Evolutionary conservation across 2,329 filamentous ascomycete genomes (phyloP), one percentile per base, ranked within the genome.

Genomic region (Diaporthe eres): DNA sequence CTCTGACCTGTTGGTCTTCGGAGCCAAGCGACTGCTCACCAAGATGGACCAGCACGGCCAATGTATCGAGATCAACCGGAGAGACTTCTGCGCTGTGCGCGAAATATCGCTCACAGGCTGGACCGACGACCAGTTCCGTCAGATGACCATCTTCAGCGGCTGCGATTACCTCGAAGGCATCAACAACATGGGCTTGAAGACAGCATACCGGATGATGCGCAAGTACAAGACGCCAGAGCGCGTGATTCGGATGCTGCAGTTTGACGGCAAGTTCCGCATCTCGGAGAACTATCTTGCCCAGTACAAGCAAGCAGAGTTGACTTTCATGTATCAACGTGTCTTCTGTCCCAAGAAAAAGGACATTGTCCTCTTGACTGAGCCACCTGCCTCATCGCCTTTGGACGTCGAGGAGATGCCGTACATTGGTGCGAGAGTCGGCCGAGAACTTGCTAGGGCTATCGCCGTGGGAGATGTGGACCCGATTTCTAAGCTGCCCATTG

Each of bases 61-160:
- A 77, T 98, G 96, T 81, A 90, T 98, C 77, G 96, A 98, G 86
- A 94, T 99, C 82, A 95, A 95, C 80, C 93, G 97, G 47, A 91
- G 91, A 19, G 94, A 98, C 82, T 98, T 99, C 81, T 94, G 94
- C 71, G 92, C 94, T 42, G 97, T 95, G 79, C 93, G 94, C 68
- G 97, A 98, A 78, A 90, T 98, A 67, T 98, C 94, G 72, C 86
- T 99, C 55, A 93, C 95, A 5, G 96, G 96, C 10, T 99, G 96
- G 96, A 94, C 94, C 2, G 96, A 98, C 83, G 88, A 89, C 13
- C 95, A 98, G 79, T 99, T 99, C 80, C 91, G 97, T 76, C 92
- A 92, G 72, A 99, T 99, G 97, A 95, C 96, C 55, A 99, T 99
- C 79, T 86, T 99, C 76, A 98, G 95, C 82, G 97, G 97, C 10